Evolutionary conservation across 2,329 filamentous ascomycete species (phyloP).

Genomic region (Neopestalotiopsis sp.): DNA sequence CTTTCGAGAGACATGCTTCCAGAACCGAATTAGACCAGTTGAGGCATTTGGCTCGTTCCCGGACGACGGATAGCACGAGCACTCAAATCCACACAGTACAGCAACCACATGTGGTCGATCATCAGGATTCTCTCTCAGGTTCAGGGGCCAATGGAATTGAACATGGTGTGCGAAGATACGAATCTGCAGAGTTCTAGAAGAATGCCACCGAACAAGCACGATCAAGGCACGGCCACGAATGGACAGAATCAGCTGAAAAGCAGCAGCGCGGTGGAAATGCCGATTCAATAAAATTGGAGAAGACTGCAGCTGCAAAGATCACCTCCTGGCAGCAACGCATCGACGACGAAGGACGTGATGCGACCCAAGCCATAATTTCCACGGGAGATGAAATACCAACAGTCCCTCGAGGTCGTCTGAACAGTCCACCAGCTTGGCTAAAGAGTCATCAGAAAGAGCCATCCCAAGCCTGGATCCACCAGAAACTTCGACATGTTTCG

Average conservation of each 20-base stretch:
- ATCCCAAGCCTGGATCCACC: constrained; percentile 25
- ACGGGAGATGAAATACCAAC: constrained; percentile 8
- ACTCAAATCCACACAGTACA: not conserved
- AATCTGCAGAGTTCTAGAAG: constrained; percentile 13
- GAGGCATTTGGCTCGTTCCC: not conserved
- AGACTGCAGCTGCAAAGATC: not conserved
- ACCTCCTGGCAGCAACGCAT: constrained; percentile 6
- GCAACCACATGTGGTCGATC: not conserved
- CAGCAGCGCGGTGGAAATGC: not conserved
- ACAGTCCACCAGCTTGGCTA: constrained; percentile 37
- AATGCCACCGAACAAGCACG: constrained; percentile 10
- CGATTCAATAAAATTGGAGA: not conserved
- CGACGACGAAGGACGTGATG: constrained; percentile 8
- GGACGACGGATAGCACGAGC: not conserved
- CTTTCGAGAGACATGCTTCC: not conserved
- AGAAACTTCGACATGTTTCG: constrained; percentile 30
- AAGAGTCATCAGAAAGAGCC: constrained; percentile 31
- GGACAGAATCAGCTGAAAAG: not conserved
- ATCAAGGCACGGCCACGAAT: not conserved
- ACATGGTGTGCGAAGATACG: not conserved
- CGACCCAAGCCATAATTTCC: not conserved
- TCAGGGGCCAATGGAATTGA: not conserved
- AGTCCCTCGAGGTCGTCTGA: constrained; percentile 27
- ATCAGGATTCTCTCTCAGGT: not conserved
- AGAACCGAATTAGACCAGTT: not conserved